Evolutionary conservation across 352 stramenopile genomes (phyloP), one percentile per base, ranked within the genome.

Genomic region (Phytophthora chlamydospora): DNA sequence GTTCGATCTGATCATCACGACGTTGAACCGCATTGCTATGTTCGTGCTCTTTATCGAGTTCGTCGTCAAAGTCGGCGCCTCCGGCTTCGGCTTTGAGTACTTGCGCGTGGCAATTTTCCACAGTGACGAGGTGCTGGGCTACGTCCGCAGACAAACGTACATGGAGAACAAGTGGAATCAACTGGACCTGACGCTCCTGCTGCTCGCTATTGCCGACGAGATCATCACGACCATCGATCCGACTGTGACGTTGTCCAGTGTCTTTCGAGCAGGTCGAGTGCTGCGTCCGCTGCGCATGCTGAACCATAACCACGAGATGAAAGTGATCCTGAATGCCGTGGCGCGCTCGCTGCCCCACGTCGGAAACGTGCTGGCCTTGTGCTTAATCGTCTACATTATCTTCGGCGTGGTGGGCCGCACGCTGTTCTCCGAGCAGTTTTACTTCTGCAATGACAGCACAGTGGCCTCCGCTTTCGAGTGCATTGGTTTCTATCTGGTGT

Each of bases 121-220:
- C 51, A 76, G 68, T 31, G 81, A 91, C 44, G 82, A 93, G 36
- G 38, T 72, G 14, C 63, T 93, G 7, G 82, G 76, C 16, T 90
- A 85, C 64, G 82, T 86, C 19, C 63, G 58, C 32, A 79, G 78
- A 4, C 78, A 91, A 54, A 78, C 80, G 4, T 93, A 91, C 68
- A 88, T 93, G 57, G 84, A 93, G 43, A 73, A 90, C 58, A 60
- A 54, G 19, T 93, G 84, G 84, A 93, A 93, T 58, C 84, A 90
- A 45, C 74, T 93, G 8, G 84, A 91, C 62, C 66, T 86, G 3
- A 58, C 71, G 6, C 43, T 93, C 24, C 69, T 93, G n/a, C 19
- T 84, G 6, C 56, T 91, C 31, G 75, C 84, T 4, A 21, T 85
- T 14, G 57, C 66, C 13, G 84, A 93, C 54, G 83, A 89, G 42